These are phyloP conservation scores for Pisolithus thermaeus DNA, from an alignment of 1,284 basidiomycete genomes.

Conservation along the genomic window DNA sequence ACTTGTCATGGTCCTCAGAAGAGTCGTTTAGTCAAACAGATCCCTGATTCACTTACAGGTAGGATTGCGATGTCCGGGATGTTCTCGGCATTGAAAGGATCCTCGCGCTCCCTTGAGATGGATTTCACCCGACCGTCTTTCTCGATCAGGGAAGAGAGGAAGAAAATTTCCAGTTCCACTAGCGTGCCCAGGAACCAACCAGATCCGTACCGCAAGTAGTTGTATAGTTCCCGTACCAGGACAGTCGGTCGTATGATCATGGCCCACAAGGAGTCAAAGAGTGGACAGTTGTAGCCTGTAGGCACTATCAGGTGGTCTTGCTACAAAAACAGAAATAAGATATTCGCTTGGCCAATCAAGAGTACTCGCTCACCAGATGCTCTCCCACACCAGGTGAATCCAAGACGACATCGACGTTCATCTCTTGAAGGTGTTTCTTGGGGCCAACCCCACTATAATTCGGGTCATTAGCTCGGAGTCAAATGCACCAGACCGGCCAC, in stretches of 20 bases:
- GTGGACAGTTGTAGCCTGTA: constrained; percentile 23
- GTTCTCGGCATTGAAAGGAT: constrained; percentile 7
- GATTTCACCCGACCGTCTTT: constrained; percentile 2
- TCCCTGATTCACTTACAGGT: constrained; percentile 3
- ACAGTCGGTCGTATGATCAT: constrained; percentile 6
- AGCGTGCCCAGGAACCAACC: constrained; percentile 10
- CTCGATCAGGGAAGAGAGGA: constrained; percentile 4
- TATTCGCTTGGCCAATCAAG: neutral
- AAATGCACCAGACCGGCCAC: no score
- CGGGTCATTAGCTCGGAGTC: neutral
- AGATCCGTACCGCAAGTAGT: constrained; percentile 5
- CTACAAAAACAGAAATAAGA: constrained; percentile 10
- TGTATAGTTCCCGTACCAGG: constrained; percentile 7
- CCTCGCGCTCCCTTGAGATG: neutral
- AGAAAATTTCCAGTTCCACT: constrained; percentile 8
- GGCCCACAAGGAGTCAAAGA: constrained; percentile 21
- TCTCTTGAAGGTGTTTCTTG: constrained; percentile 20
- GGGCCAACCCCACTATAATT: constrained; percentile 24
- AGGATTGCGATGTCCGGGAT: constrained; percentile 12
- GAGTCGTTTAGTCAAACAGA: neutral
- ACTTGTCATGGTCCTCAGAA: neutral
- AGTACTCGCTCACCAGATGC: constrained; percentile 13
- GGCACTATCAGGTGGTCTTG: constrained; percentile 30
- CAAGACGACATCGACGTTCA: constrained; percentile 22
- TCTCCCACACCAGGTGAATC: constrained; percentile 30